These are phyloP conservation scores for Stromatinia cepivora DNA, from an alignment of 2,329 filamentous ascomycete species.

Conservation along the genomic window DNA sequence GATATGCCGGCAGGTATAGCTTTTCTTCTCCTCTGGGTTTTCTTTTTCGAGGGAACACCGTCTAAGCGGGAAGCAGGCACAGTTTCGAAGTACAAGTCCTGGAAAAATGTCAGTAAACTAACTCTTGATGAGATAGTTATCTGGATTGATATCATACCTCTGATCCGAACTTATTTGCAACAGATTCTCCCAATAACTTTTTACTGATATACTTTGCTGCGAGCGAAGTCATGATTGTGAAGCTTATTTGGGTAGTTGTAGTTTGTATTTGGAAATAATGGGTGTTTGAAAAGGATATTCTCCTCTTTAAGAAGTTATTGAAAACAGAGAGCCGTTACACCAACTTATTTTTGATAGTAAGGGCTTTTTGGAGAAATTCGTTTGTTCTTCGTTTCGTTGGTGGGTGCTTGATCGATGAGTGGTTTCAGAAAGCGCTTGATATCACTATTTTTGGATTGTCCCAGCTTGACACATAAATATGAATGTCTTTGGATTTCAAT, in stretches of 20 bases:
- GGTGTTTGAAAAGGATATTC: not conserved
- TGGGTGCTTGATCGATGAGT: conserved; percentile 5
- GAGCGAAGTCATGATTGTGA: conserved; percentile 51
- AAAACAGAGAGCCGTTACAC: not conserved
- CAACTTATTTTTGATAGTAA: not conserved
- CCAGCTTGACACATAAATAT: conserved; percentile 12
- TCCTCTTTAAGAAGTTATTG: conserved; percentile 8
- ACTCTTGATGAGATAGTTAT: conserved; percentile 17
- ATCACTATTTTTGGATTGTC: conserved; percentile 21
- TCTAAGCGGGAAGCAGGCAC: conserved; percentile 71
- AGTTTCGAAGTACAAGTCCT: conserved; percentile 91
- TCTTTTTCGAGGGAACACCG: conserved; percentile 61
- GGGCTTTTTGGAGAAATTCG: not conserved
- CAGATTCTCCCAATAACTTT: conserved; percentile 57
- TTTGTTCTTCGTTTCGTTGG: conserved; percentile 22
- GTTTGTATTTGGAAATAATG: not conserved
- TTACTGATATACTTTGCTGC: conserved; percentile 57
- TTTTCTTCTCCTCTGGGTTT: conserved; percentile 81
- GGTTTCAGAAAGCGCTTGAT: conserved; percentile 25
- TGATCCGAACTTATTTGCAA: conserved; percentile 59
- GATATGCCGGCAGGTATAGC: conserved; percentile 81
- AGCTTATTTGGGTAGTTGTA: not conserved
- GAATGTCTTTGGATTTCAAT: conserved; percentile 20
- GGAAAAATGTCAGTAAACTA: conserved; percentile 25
- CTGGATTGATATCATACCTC: conserved; percentile 46